These are phyloP conservation scores for Boletellus deceptivus DNA, from an alignment of 1,284 basidiomycete species.

Conservation along the genomic window DNA sequence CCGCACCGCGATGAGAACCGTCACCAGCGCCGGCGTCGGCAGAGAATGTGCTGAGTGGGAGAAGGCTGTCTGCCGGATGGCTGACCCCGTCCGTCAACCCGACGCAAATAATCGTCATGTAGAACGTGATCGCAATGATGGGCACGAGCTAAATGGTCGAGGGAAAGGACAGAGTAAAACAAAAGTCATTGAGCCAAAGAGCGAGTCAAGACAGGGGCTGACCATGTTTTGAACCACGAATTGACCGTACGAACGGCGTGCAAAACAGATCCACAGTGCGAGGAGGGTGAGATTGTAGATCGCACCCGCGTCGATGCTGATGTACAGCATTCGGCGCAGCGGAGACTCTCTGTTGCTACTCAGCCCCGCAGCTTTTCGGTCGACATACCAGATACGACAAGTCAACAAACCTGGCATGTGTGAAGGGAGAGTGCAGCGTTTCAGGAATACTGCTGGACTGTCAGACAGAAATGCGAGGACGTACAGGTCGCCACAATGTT, in stretches of 20 bases:
- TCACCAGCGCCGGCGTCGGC: too few species aligned
- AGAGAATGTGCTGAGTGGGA: neutral
- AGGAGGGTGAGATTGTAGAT: neutral
- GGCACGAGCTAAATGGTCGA: neutral
- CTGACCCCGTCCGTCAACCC: neutral
- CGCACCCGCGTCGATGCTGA: neutral
- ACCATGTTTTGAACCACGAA: neutral
- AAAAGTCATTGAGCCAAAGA: neutral
- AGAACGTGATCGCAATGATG: neutral
- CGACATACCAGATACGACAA: conserved; percentile 1
- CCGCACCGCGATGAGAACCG: too few species aligned
- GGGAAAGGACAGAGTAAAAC: too few species aligned
- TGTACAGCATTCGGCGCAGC: neutral
- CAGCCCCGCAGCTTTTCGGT: neutral
- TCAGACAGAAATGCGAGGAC: neutral
- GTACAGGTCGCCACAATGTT: neutral
- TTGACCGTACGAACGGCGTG: neutral
- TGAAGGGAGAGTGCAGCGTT: neutral
- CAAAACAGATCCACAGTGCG: neutral
- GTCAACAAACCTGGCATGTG: neutral
- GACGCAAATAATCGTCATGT: neutral
- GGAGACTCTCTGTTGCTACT: neutral
- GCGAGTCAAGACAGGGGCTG: neutral
- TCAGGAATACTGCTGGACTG: too few species aligned
- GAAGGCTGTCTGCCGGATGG: neutral